Conservation (phyloP, 768 basidiomycete species). For the Phylloporus arenicola region DNA sequence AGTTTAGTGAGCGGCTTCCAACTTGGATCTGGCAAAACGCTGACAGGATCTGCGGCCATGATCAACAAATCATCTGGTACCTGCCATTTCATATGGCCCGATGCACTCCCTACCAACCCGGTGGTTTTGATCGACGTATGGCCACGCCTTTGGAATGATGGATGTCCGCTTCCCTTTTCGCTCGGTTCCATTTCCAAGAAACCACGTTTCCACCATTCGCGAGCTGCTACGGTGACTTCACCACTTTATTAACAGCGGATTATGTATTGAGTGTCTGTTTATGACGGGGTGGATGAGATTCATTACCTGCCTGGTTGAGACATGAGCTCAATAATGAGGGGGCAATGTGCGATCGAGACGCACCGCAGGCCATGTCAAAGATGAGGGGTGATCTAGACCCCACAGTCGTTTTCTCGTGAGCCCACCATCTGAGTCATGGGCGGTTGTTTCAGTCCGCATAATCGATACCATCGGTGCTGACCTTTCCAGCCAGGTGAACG, state of each 20-base stretch:
- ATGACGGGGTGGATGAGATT: slow-evolving; percentile 6
- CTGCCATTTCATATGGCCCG: neutral
- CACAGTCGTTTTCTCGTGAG: slow-evolving; percentile 9
- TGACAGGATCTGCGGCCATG: slow-evolving; percentile 25
- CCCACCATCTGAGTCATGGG: slow-evolving; percentile 24
- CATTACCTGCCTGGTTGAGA: slow-evolving; percentile 20
- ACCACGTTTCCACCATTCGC: slow-evolving; percentile 54
- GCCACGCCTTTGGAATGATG: neutral
- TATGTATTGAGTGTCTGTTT: slow-evolving; percentile 15
- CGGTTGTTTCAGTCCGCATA: slow-evolving; percentile 1
- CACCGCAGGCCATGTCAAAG: slow-evolving; percentile 29
- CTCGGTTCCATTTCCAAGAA: slow-evolving; percentile 19
- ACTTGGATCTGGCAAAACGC: neutral
- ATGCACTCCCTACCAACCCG: neutral
- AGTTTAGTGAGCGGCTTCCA: slow-evolving; percentile 9
- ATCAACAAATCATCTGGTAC: slow-evolving; percentile 18
- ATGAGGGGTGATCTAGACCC: slow-evolving; percentile 18
- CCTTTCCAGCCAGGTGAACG: slow-evolving; percentile 51
- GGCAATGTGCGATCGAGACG: slow-evolving; percentile 2
- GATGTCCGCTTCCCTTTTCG: slow-evolving; percentile 1
- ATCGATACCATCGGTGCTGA: slow-evolving; percentile 13
- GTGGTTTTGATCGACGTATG: neutral
- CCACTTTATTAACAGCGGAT: slow-evolving; percentile 38
- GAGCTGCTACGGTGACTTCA: slow-evolving; percentile 54
- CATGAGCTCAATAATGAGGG: neutral